Evolutionary conservation across 306 rosid species (phyloP).

Genomic region (Vigna unguiculata): DNA sequence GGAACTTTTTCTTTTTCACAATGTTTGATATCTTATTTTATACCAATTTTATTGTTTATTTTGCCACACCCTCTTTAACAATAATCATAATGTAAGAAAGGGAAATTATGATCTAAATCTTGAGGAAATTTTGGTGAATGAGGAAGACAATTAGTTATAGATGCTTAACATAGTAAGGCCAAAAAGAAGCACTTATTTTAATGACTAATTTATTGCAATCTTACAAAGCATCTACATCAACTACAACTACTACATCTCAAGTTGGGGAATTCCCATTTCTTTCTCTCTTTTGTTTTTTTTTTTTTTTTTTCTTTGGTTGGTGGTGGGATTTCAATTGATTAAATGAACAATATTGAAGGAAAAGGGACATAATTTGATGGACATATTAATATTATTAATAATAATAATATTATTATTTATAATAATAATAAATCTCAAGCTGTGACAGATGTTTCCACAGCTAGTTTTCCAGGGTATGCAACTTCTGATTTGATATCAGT

Average conservation of each 20-base stretch:
- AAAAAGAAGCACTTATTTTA: slow-evolving; percentile 41
- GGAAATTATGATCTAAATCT: neutral
- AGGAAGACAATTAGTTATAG: slow-evolving; percentile 12
- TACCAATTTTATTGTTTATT: neutral
- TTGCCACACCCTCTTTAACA: neutral
- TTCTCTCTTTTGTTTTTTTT: neutral
- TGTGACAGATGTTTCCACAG: slow-evolving; percentile 88
- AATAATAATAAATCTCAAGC: slow-evolving; percentile 55
- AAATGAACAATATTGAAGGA: slow-evolving; percentile 28
- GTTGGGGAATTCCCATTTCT: slow-evolving; percentile 41
- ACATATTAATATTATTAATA: neutral
- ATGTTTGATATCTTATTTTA: neutral
- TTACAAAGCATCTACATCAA: slow-evolving; percentile 56
- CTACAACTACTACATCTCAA: slow-evolving; percentile 42
- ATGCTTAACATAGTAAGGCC: neutral
- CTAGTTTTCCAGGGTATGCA: slow-evolving; percentile 71
- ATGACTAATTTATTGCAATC: slow-evolving; percentile 33
- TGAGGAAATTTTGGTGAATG: neutral
- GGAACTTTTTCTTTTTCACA: neutral
- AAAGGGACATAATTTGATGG: neutral
- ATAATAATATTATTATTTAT: neutral
- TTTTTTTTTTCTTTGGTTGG: neutral
- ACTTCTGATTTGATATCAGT: slow-evolving; percentile 76
- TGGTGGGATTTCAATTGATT: neutral
- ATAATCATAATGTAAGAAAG: neutral